A percentile compares a stretch with the other conserved stretches of the same genome.
phyloP scores from a whole-genome alignment of 2,329 filamentous ascomycete species.

The Diaporthe velutina region DNA sequence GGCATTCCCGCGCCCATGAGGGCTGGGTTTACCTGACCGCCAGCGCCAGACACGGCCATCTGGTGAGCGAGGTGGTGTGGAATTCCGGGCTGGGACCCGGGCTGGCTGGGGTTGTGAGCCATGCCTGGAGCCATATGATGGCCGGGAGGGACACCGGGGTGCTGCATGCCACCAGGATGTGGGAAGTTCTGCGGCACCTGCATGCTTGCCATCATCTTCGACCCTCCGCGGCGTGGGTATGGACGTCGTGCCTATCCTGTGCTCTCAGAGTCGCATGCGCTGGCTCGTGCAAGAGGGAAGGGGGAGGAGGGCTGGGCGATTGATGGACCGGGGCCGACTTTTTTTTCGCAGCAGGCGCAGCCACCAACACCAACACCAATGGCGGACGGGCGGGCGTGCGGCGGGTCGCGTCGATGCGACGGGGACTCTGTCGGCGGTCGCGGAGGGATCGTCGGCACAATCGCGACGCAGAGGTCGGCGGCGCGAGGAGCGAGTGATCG shows the following conservation, averaged over 20 bases:
- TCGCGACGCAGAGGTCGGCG: conserved; percentile 20
- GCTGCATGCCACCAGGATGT: conserved; percentile 78
- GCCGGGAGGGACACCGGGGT: conserved; percentile 75
- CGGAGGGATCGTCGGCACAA: conserved; percentile 37
- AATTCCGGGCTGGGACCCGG: conserved; percentile 75
- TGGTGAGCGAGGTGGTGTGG: conserved; percentile 76
- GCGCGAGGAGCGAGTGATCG: conserved; percentile 37
- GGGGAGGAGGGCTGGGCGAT: background rate
- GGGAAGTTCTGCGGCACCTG: conserved; percentile 66
- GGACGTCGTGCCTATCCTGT: conserved; percentile 57
- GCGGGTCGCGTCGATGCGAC: conserved; percentile 37
- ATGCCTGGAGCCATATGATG: conserved; percentile 74
- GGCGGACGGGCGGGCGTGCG: conserved; percentile 28
- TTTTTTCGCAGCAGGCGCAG: conserved; percentile 25
- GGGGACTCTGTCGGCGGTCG: conserved; percentile 33
- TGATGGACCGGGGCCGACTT: conserved; percentile 12
- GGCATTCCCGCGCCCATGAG: conserved; percentile 80
- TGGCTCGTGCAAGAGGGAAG: conserved; percentile 37
- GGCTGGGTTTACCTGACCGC: conserved; percentile 78
- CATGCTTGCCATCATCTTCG: conserved; percentile 80
- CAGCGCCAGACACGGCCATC: conserved; percentile 79
- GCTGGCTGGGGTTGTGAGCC: conserved; percentile 78
- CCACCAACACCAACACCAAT: conserved; percentile 32
- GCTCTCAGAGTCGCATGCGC: conserved; percentile 63
- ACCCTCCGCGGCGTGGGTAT: conserved; percentile 73